These are phyloP conservation scores for Mrakia hoshinonis DNA, from an alignment of 768 basidiomycete genomes.

Conservation along the genomic window DNA sequence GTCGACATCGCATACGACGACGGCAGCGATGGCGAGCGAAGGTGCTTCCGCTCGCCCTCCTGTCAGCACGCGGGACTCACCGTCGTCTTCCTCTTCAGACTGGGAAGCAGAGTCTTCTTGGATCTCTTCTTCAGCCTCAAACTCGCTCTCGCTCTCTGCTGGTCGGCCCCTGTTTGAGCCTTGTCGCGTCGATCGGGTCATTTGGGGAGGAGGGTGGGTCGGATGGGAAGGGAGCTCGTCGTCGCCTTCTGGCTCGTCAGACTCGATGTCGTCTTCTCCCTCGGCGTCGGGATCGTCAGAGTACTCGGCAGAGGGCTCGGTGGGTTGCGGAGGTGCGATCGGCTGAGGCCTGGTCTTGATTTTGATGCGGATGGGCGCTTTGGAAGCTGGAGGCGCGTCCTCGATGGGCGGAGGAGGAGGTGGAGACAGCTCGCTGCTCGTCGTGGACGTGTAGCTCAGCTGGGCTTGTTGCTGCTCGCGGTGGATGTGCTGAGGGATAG, in stretches of 20 bases:
- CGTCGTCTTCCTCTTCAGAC: background rate
- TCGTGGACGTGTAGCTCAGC: background rate
- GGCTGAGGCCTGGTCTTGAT: background rate
- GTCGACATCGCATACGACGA: no score
- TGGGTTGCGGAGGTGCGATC: background rate
- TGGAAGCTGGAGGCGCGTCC: background rate
- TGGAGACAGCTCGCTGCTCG: background rate
- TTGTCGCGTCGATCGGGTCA: slow-evolving; percentile 10
- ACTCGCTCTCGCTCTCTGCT: background rate
- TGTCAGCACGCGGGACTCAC: background rate
- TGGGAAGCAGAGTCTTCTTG: background rate
- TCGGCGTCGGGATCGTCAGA: background rate
- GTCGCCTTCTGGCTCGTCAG: background rate
- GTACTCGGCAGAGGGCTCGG: background rate
- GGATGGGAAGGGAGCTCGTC: background rate
- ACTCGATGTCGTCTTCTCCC: background rate
- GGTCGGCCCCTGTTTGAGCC: background rate
- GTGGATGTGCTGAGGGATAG: background rate
- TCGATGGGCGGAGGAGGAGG: background rate
- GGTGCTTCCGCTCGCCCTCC: background rate
- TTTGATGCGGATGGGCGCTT: background rate
- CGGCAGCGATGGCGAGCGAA: background rate
- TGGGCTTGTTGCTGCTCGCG: slow-evolving; percentile 6
- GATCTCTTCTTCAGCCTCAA: background rate
- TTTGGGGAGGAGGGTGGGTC: background rate